Base-by-base conservation (phyloP, 352 stramenopile species). In the Pythium myriotylum region DNA sequence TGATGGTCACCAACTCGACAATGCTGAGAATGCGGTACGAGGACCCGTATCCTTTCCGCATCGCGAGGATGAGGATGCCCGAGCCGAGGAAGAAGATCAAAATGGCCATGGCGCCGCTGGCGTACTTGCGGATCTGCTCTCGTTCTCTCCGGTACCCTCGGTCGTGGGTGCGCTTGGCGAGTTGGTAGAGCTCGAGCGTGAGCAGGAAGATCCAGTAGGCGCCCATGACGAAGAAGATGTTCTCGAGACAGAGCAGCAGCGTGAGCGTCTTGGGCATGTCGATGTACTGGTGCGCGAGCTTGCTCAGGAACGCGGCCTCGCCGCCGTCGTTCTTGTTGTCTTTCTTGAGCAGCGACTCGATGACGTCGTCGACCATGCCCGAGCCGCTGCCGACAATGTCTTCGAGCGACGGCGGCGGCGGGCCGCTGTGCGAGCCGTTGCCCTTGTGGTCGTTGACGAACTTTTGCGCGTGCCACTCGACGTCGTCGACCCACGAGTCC, bases 171-270 rank as follows among this genome's bases (percentile, higher is more conserved):
- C 64, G 54, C 74, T 82, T 85, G 0, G 80, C 77, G 17, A 89
- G 63, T 57, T 85, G 81, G 61, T 84, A 89, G 3, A 89, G 54
- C 32, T 89, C 80, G 9, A 62, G 42, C 7, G 78, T 81, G 2
- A 89, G 52, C 12, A 86, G 48, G 40, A 85, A 78, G 48, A 89
- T 82, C 80, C 80, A 89, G 63, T 86, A 89, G 10, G 80, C 80
- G 43, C 74, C 83, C 14, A 89, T 59, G 22, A 89, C 61, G 56
- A 87, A 84, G 33, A 85, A 82, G 20, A 89, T 59, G 57, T 88
- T 89, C 49, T 89, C 72, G 8, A 76, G 52, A 29, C 86, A 47
- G 17, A 89, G 62, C 20, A 88, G 56, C 20, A 73, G 63, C 39
- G 76, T 84, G 1, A 89, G 59, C 35, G 62, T 60, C 19, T 66